Percentiles rank a stretch among this genome's conserved stretches.
Evolutionary conservation across 768 basidiomycete species (phyloP).

Genomic region (Tricholoma hemisulphureum): DNA sequence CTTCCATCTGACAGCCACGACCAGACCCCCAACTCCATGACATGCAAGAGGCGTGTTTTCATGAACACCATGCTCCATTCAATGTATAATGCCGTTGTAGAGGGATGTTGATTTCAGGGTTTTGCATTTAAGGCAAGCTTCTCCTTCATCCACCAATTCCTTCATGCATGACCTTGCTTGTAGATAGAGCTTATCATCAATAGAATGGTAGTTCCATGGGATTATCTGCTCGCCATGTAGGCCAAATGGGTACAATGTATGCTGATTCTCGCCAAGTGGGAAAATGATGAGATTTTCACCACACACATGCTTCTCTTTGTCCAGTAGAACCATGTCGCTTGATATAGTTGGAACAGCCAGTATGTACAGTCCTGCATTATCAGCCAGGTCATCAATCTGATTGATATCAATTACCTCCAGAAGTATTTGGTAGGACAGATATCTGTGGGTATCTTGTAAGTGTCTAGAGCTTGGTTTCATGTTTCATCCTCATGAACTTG

Average conservation of each 20-base stretch:
- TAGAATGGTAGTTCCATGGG: too few species aligned
- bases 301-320: neutral
- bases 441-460: neutral
- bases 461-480: neutral
- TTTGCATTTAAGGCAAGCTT: neutral
- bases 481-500: neutral
- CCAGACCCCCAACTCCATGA: conserved; percentile 11
- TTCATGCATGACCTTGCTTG: neutral
- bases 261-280: too few species aligned
- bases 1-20: neutral
- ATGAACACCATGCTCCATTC: conserved; percentile 1
- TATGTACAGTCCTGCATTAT: neutral
- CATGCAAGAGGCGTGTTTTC: conserved; percentile 3
- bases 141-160: neutral
- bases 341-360: neutral
- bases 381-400: neutral
- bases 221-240: neutral
- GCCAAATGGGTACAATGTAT: too few species aligned
- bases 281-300: neutral
- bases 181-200: too few species aligned
- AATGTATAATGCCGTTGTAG: neutral
- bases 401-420: neutral
- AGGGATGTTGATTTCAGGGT: neutral
- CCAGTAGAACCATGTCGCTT: neutral
- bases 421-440: neutral